phyloP scores from a whole-genome alignment of 2,329 filamentous ascomycete species.

The Aquanectria penicillioides region DNA sequence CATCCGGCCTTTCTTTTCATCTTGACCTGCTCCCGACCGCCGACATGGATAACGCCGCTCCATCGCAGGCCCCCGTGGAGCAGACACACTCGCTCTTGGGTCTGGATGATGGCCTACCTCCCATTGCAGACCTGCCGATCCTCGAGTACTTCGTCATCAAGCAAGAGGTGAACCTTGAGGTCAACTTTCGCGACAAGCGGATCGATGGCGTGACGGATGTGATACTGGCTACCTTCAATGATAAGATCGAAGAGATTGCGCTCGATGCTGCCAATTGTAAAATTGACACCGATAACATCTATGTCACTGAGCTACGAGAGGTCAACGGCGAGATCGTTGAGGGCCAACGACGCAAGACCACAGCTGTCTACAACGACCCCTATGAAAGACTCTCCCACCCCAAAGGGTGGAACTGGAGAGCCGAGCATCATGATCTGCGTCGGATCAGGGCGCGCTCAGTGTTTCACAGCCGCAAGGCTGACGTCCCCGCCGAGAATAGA shows the following conservation, averaged over 20 bases:
- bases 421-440: conserved; percentile 80
- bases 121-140: conserved; percentile 48
- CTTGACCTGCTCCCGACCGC: conserved; percentile 31
- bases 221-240: conserved; percentile 73
- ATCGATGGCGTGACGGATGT: conserved; percentile 85
- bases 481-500: conserved; percentile 65
- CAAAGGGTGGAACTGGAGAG: conserved; percentile 67
- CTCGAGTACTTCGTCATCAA: conserved; percentile 70
- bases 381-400: conserved; percentile 73
- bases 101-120: conserved; percentile 45
- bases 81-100: conserved; percentile 44
- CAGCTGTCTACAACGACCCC: conserved; percentile 67
- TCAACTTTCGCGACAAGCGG: conserved; percentile 82
- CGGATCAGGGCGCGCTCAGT: conserved; percentile 71
- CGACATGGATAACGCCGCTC: conserved; percentile 29
- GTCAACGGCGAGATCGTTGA: conserved; percentile 47
- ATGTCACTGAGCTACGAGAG: conserved; percentile 56
- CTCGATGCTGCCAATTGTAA: conserved; percentile 72
- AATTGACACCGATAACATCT: conserved; percentile 64
- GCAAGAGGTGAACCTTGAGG: conserved; percentile 88
- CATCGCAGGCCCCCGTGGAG: conserved; percentile 30
- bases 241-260: conserved; percentile 66
- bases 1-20: conserved; percentile 35
- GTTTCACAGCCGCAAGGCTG: conserved; percentile 60
- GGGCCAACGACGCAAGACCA: conserved; percentile 52